A percentile compares a stretch with the other conserved stretches of the same genome.
Conservation (phyloP, 805 yeast species). For the Myxozyma sirexii region DNA sequence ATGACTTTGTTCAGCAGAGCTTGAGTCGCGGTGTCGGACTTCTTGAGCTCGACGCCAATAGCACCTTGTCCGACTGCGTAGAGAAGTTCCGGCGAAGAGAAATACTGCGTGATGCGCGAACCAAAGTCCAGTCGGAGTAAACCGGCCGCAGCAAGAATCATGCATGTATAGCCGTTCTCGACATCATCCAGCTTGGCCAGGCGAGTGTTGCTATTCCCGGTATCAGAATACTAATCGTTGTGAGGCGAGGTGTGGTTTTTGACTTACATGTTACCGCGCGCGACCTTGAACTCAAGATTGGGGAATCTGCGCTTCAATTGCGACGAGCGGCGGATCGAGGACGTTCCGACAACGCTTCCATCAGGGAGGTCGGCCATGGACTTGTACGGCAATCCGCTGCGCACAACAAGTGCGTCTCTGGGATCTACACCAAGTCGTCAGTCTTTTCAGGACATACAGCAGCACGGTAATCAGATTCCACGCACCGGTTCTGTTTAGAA, state of each 20-base stretch:
- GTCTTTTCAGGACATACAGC: too few species aligned
- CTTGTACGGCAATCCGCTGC: slow-evolving; percentile 61
- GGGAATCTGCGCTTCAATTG: slow-evolving; percentile 83
- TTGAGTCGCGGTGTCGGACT: slow-evolving; percentile 61
- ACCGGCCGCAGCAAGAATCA: slow-evolving; percentile 92
- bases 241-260: too few species aligned
- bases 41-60: slow-evolving; percentile 84
- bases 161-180: slow-evolving; percentile 56
- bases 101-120: slow-evolving; percentile 70
- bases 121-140: slow-evolving; percentile 70
- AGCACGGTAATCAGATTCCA: neutral
- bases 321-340: slow-evolving; percentile 91
- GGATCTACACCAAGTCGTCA: slow-evolving; percentile 78
- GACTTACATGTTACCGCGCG: slow-evolving; percentile 68
- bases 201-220: slow-evolving; percentile 61
- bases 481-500: slow-evolving; percentile 65
- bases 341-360: slow-evolving; percentile 90
- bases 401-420: slow-evolving; percentile 80
- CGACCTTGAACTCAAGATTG: slow-evolving; percentile 72
- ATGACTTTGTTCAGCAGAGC: slow-evolving; percentile 65
- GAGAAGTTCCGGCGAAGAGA: slow-evolving; percentile 79
- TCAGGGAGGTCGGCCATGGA: slow-evolving; percentile 73
- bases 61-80: slow-evolving; percentile 99
- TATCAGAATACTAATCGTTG: neutral
- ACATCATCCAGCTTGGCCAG: slow-evolving; percentile 76